Evolutionary conservation across 441 rosid genomes (phyloP).

Genomic region (Capsella rubella): DNA sequence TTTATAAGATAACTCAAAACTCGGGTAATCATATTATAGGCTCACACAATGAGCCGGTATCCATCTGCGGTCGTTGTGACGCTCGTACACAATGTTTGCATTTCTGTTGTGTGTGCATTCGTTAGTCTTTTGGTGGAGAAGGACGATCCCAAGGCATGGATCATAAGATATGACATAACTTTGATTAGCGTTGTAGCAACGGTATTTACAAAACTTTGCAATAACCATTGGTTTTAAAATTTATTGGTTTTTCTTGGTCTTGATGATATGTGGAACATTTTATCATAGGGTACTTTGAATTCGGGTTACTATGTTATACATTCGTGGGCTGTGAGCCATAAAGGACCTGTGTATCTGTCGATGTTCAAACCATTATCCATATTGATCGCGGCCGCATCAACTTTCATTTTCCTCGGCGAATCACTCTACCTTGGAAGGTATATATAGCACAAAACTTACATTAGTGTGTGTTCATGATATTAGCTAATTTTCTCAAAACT

Average conservation of each 20-base stretch:
- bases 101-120: constrained; percentile 12
- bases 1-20: background rate
- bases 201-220: constrained; percentile 4
- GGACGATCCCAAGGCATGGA: constrained; percentile 37
- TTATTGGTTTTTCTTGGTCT: background rate
- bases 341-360: constrained; percentile 61
- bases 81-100: constrained; percentile 34
- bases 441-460: background rate
- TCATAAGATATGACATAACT: constrained; percentile 29
- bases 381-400: constrained; percentile 51
- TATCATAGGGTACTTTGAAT: constrained; percentile 49
- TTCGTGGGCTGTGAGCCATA: constrained; percentile 54
- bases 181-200: constrained; percentile 20
- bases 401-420: constrained; percentile 56
- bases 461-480: background rate
- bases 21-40: constrained; percentile 33
- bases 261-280: background rate
- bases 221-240: no score
- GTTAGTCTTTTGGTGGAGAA: constrained; percentile 36
- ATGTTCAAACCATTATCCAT: constrained; percentile 62
- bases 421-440: constrained; percentile 66
- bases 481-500: background rate
- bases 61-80: constrained; percentile 41
- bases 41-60: constrained; percentile 39
- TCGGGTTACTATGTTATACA: constrained; percentile 43